Evolutionary conservation across 768 basidiomycete genomes (phyloP).

Genomic region (Suillus tomentosus): DNA sequence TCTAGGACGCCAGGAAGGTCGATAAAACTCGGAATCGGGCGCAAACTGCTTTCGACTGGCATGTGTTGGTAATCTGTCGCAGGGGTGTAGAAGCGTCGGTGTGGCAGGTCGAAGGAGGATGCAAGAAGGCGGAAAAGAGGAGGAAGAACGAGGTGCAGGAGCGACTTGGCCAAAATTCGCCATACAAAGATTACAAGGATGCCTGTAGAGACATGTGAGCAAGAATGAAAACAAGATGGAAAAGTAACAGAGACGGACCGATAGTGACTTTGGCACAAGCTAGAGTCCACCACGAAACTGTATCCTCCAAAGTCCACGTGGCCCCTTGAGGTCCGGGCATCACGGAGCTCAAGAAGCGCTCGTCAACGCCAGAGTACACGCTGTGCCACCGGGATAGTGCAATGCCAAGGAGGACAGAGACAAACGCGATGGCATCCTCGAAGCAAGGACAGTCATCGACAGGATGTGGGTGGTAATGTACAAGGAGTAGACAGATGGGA

Average conservation of each 20-base stretch:
- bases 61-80: constrained; percentile 84
- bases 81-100: constrained; percentile 85
- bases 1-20: constrained; percentile 60
- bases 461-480: constrained; percentile 92
- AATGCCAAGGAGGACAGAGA: constrained; percentile 82
- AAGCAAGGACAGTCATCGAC: constrained; percentile 98
- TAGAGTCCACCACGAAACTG: constrained; percentile 38
- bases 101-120: constrained; percentile 69
- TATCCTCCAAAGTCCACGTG: constrained; percentile 34
- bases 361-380: constrained; percentile 42
- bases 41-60: constrained; percentile 59
- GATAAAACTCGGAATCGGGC: constrained; percentile 83
- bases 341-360: constrained; percentile 30
- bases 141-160: constrained; percentile 74
- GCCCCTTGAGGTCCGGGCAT: constrained; percentile 64
- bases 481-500: constrained; percentile 65
- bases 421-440: constrained; percentile 93
- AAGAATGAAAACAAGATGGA: not conserved
- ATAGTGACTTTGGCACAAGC: constrained; percentile 42
- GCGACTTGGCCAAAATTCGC: constrained; percentile 84
- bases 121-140: constrained; percentile 81
- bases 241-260: constrained; percentile 32
- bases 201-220: constrained; percentile 42
- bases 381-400: constrained; percentile 68
- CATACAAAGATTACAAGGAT: constrained; percentile 81